A percentile compares a stretch with the other conserved stretches of the same genome.
Evolutionary conservation across 139 green algal genomes (phyloP).

Genomic region (Trebouxia sp.): DNA sequence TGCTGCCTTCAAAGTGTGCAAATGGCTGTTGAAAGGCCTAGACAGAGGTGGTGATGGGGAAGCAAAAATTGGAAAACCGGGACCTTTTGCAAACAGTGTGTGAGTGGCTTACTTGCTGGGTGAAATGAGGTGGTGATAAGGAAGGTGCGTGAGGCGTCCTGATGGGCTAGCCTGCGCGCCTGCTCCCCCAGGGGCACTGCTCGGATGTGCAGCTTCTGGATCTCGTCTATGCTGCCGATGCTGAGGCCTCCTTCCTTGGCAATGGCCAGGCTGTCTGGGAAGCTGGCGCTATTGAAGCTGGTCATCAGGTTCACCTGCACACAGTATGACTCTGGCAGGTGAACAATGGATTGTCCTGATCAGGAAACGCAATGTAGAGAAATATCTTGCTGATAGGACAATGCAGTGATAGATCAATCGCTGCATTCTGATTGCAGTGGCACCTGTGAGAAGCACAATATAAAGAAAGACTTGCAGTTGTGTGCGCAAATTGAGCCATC

Average conservation of each 20-base stretch:
- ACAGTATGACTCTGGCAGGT: too few species aligned
- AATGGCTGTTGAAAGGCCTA: too few species aligned
- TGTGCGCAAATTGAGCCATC: too few species aligned
- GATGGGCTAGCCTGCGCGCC: constrained; percentile 87
- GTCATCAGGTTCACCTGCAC: constrained; percentile 79
- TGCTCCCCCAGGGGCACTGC: constrained; percentile 89
- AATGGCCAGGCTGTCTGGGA: constrained; percentile 83
- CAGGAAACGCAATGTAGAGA: neutral
- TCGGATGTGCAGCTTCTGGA: constrained; percentile 96
- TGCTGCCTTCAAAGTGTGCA: too few species aligned
- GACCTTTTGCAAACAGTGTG: too few species aligned
- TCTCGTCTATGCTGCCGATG: constrained; percentile 68
- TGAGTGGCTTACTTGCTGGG: constrained; percentile 26
- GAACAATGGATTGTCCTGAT: neutral
- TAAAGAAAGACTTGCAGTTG: too few species aligned
- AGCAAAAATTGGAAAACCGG: too few species aligned
- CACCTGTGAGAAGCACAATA: too few species aligned
- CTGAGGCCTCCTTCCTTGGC: constrained; percentile 63
- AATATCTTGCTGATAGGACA: too few species aligned
- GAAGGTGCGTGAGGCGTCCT: constrained; percentile 59
- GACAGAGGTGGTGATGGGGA: too few species aligned
- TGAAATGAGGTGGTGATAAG: constrained; percentile 49
- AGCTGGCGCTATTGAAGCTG: constrained; percentile 73
- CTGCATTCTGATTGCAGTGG: too few species aligned
- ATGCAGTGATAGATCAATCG: too few species aligned